Evolutionary conservation across 768 basidiomycete genomes (phyloP).

Genomic region (Psilocybe subaeruginosa): DNA sequence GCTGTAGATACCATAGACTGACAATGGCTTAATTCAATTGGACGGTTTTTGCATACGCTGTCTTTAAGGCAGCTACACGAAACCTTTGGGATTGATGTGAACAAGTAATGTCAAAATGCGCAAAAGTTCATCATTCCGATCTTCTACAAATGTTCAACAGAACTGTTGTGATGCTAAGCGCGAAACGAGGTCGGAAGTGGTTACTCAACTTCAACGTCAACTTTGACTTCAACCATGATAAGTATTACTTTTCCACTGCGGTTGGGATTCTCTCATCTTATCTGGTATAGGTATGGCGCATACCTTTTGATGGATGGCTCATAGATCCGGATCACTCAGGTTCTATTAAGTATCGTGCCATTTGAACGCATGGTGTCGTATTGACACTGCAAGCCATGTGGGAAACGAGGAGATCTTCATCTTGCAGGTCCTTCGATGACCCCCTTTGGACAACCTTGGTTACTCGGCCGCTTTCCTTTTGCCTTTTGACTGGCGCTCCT

Average conservation of each 20-base stretch:
- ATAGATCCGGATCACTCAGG: not conserved
- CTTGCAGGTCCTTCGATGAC: not conserved
- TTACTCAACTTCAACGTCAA: too few species aligned
- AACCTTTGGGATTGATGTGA: not conserved
- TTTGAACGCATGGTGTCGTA: not conserved
- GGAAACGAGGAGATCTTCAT: not conserved
- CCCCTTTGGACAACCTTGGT: not conserved
- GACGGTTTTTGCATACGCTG: not conserved
- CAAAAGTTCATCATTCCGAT: too few species aligned
- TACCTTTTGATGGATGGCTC: not conserved
- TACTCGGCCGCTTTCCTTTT: not conserved
- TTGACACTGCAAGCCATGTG: not conserved
- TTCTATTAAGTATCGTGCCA: not conserved
- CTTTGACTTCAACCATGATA: too few species aligned
- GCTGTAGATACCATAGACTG: not conserved
- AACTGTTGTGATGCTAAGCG: too few species aligned
- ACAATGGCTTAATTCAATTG: not conserved
- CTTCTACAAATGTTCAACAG: too few species aligned
- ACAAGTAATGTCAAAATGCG: too few species aligned
- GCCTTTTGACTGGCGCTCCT: not conserved
- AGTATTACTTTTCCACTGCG: too few species aligned
- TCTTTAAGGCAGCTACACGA: not conserved
- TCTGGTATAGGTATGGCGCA: not conserved
- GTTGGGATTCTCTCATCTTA: too few species aligned
- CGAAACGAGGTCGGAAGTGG: too few species aligned